Evolutionary conservation across 1,139 yeast genomes (phyloP).

Genomic region (Zygoascus meyerae): DNA sequence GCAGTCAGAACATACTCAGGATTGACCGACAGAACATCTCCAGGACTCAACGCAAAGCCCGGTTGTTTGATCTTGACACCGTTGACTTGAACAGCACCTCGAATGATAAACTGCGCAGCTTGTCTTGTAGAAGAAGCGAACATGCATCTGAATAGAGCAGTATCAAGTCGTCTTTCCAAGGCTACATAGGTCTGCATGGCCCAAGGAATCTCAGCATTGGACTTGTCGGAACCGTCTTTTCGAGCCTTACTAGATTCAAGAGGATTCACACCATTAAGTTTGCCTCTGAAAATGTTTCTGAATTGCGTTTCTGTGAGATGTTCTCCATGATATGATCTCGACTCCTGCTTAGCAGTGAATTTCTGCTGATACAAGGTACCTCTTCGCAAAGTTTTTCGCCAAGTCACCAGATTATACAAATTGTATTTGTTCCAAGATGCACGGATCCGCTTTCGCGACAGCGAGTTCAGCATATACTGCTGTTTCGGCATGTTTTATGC

Average conservation of each 20-base stretch:
- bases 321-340: slow-evolving; percentile 95
- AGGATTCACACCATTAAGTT: slow-evolving; percentile 79
- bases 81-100: slow-evolving; percentile 81
- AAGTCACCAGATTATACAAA: slow-evolving; percentile 65
- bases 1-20: slow-evolving; percentile 86
- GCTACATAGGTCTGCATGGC: slow-evolving; percentile 84
- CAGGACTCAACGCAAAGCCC: slow-evolving; percentile 68
- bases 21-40: slow-evolving; percentile 79
- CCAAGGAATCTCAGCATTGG: slow-evolving; percentile 49
- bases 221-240: slow-evolving; percentile 29
- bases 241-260: slow-evolving; percentile 26
- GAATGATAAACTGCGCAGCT: slow-evolving; percentile 80
- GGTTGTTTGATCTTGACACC: slow-evolving; percentile 75
- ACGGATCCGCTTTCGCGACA: slow-evolving; percentile 52
- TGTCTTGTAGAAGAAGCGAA: slow-evolving; percentile 93
- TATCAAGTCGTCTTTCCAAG: slow-evolving; percentile 81
- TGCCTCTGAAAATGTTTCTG: slow-evolving; percentile 65
- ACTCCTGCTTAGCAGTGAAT: slow-evolving; percentile 86
- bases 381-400: slow-evolving; percentile 47
- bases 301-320: slow-evolving; percentile 81
- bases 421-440: slow-evolving; percentile 91
- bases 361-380: slow-evolving; percentile 80
- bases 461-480: slow-evolving; percentile 24
- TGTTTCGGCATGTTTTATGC: slow-evolving; percentile 21
- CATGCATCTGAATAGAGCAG: slow-evolving; percentile 85